phyloP scores from a whole-genome alignment of 2,329 filamentous ascomycete genomes.

The Waltergamsia citrina region DNA sequence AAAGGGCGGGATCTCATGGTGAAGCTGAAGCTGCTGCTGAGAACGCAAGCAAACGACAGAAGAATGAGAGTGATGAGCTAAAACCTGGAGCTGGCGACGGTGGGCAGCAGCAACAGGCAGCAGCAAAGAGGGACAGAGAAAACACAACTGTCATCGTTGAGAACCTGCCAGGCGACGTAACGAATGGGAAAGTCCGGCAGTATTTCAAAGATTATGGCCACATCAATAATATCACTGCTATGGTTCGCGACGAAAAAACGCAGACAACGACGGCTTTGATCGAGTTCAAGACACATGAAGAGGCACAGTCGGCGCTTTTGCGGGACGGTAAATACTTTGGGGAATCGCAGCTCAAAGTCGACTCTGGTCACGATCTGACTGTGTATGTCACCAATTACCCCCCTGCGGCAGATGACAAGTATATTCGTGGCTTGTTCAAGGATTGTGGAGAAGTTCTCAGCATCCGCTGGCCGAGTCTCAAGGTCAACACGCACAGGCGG shows the following conservation, averaged over 20 bases:
- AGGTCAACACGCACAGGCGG: slow-evolving; percentile 76
- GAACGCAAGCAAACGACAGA: slow-evolving; percentile 59
- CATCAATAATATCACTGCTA: slow-evolving; percentile 65
- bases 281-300: slow-evolving; percentile 75
- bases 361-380: slow-evolving; percentile 67
- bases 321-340: slow-evolving; percentile 74
- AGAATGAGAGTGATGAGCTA: slow-evolving; percentile 27
- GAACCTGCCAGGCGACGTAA: slow-evolving; percentile 61
- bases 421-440: slow-evolving; percentile 59
- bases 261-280: slow-evolving; percentile 63
- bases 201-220: slow-evolving; percentile 89
- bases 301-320: slow-evolving; percentile 71
- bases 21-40: slow-evolving; percentile 32
- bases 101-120: slow-evolving; percentile 12
- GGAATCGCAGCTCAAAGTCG: slow-evolving; percentile 63
- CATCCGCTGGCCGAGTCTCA: slow-evolving; percentile 84
- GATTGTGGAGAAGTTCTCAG: slow-evolving; percentile 75
- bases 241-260: slow-evolving; percentile 49
- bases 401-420: slow-evolving; percentile 60
- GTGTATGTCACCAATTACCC: slow-evolving; percentile 90
- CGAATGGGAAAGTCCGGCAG: slow-evolving; percentile 66
- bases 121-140: slow-evolving; percentile 73
- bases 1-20: slow-evolving; percentile 50
- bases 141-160: slow-evolving; percentile 77
- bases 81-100: neutral